Evolutionary conservation across 352 stramenopile species (phyloP).

Genomic region (Paralagenidium karlingii): DNA sequence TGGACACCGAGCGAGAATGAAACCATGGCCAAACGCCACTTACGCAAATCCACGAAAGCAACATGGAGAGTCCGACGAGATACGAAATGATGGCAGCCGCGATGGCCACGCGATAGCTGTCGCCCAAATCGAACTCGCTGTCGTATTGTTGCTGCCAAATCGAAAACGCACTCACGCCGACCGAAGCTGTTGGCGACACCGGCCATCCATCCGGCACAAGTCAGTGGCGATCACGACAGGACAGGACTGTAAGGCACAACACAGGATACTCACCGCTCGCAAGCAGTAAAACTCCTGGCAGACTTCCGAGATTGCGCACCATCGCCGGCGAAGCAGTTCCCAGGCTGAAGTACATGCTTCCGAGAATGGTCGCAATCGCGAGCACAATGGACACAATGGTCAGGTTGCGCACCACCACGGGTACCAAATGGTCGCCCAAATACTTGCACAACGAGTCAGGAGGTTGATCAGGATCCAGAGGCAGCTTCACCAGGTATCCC

Average conservation of each 20-base stretch:
- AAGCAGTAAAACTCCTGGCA: constrained; percentile 42
- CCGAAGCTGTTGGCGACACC: too few relatives aligned
- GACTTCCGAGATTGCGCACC: constrained; percentile 38
- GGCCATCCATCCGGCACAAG: too few relatives aligned
- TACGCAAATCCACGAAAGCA: constrained; percentile 63
- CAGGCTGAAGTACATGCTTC: constrained; percentile 53
- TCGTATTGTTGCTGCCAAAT: constrained; percentile 46
- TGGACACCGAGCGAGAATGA: neutral
- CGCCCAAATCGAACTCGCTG: constrained; percentile 44
- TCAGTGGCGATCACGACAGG: constrained; percentile 24
- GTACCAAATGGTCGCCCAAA: too few relatives aligned
- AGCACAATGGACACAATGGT: constrained; percentile 17
- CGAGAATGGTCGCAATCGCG: constrained; percentile 21
- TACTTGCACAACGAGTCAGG: too few relatives aligned
- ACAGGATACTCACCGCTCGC: constrained; percentile 11
- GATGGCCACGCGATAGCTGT: constrained; percentile 58
- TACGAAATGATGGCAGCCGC: constrained; percentile 59
- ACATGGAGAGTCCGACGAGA: constrained; percentile 50
- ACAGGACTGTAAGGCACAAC: too few relatives aligned
- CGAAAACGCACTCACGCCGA: too few relatives aligned
- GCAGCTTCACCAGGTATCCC: too few relatives aligned
- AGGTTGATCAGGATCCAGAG: too few relatives aligned
- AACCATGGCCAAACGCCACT: too few relatives aligned
- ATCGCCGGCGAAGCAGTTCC: constrained; percentile 39
- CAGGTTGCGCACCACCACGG: too few relatives aligned